Evolutionary conservation across 192 early-diverging fungal species (phyloP), one percentile per base, ranked within the genome.

Genomic region (Entomortierella chlamydospora): DNA sequence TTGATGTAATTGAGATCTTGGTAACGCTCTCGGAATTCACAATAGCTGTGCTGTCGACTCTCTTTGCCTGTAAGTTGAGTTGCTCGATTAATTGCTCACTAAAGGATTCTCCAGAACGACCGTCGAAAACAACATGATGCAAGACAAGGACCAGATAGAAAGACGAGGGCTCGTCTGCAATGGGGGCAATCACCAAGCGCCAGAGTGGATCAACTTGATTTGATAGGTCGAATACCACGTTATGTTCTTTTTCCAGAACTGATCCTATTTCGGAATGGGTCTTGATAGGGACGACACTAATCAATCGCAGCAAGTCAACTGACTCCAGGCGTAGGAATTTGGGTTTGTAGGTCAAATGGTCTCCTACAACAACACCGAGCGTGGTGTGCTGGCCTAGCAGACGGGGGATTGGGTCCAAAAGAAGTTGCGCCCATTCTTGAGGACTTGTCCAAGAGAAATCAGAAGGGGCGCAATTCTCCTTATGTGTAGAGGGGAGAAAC

Each of bases 61-160:
- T n/a, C 41, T 22, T 33, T 58, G 39, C 25, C 17, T 72, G 70
- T 9, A 17, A 12, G 53, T 77, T 77, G 23, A 78, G 42, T 17
- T 31, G 54, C n/a, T 70, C 52, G 28, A 78, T 34, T 6, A 78
- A 15, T 25, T 64, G 74, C 41, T 63, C 60, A 2, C 43, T 63
- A 50, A 76, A 20, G 0, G 65, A 23, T 65, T 68, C 62, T 25
- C 65, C 73, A 4, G 73, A 76, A 11, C 73, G 64, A 7, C 73
- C 73, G 20, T 76, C 73, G 26, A 42, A 64, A 34, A 68, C 63
- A 33, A 63, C 65, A 63, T 76, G 73, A 47, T 76, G 73, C 45
- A 76, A 68, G 1, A 45, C 50, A 29, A 56, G 63, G 15, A 78
- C 23, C 17, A 74, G 39, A 37, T 59, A 64, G 31, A 69, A 62